These are phyloP conservation scores for Penicillium robsamsonii DNA, from an alignment of 495 filamentous ascomycete species.

Conservation along the genomic window DNA sequence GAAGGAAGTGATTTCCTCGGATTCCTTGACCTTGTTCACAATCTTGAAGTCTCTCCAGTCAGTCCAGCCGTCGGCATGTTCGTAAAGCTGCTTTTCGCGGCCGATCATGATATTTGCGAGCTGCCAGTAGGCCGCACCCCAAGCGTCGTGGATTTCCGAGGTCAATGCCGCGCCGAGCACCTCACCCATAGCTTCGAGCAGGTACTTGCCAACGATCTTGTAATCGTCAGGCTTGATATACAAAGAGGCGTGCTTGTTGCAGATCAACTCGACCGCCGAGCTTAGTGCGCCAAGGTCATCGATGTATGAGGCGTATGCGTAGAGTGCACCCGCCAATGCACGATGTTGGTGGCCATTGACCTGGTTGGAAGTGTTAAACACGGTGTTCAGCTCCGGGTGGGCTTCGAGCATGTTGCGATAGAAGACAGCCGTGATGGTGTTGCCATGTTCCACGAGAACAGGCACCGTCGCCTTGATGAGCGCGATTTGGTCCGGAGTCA, in stretches of 20 bases:
- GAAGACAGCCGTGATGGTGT: constrained; percentile 63
- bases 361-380: constrained; percentile 70
- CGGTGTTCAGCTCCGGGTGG: constrained; percentile 58
- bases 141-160: constrained; percentile 63
- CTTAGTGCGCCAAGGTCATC: constrained; percentile 62
- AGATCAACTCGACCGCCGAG: constrained; percentile 67
- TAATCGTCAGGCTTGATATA: constrained; percentile 68
- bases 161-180: constrained; percentile 68
- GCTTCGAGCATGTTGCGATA: constrained; percentile 65
- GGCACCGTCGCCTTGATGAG: constrained; percentile 48
- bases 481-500: constrained; percentile 34
- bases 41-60: constrained; percentile 68
- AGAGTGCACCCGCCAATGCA: constrained; percentile 64
- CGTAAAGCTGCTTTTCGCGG: constrained; percentile 60
- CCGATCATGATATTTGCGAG: constrained; percentile 69
- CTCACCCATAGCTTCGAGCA: constrained; percentile 64
- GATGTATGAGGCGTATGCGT: constrained; percentile 69
- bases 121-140: constrained; percentile 68
- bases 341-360: constrained; percentile 60
- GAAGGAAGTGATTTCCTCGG: constrained; percentile 66
- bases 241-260: constrained; percentile 71
- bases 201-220: constrained; percentile 63
- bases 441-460: constrained; percentile 63
- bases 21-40: constrained; percentile 58
- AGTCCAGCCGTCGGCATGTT: constrained; percentile 54